A percentile compares a stretch with the other conserved stretches of the same genome.
phyloP scores from a whole-genome alignment of 2,329 filamentous ascomycete species.

The Westerdykella sp. region DNA sequence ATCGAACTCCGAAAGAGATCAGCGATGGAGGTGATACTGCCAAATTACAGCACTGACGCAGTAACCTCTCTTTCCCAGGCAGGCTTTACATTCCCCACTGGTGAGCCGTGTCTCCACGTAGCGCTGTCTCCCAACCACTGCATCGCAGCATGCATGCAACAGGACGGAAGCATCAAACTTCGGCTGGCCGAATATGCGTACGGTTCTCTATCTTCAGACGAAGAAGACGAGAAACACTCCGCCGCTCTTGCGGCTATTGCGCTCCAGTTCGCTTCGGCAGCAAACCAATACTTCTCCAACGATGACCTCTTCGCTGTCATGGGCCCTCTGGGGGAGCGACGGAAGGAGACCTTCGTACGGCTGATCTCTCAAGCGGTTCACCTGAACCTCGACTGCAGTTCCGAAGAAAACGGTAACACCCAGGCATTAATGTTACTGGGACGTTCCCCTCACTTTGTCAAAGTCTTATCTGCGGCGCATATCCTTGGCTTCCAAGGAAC shows the following conservation, averaged over 20 bases:
- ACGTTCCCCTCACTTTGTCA: conserved; percentile 63
- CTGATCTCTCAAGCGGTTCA: conserved; percentile 50
- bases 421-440: conserved; percentile 33
- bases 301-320: conserved; percentile 46
- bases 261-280: conserved; percentile 39
- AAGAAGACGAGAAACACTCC: conserved; percentile 27
- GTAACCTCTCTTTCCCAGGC: conserved; percentile 68
- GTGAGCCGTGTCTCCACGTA: conserved; percentile 50
- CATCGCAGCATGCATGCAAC: conserved; percentile 40
- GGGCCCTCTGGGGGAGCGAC: conserved; percentile 20
- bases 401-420: conserved; percentile 57
- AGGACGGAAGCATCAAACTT: conserved; percentile 40
- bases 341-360: conserved; percentile 50
- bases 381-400: conserved; percentile 69
- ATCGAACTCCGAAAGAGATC: conserved; percentile 73
- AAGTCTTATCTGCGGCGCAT: conserved; percentile 72
- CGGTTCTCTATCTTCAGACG: conserved; percentile 24
- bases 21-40: conserved; percentile 63
- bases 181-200: conserved; percentile 39
- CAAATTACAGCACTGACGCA: conserved; percentile 56
- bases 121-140: conserved; percentile 46
- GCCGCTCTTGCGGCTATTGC: conserved; percentile 39
- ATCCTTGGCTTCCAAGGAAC: conserved; percentile 56
- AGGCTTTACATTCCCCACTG: conserved; percentile 66
- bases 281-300: conserved; percentile 41